Percentiles rank a stretch among this genome's conserved stretches.
These are phyloP conservation scores for Hypoxylon rubiginosum DNA, from an alignment of 2,329 filamentous ascomycete species.

Conservation along the genomic window DNA sequence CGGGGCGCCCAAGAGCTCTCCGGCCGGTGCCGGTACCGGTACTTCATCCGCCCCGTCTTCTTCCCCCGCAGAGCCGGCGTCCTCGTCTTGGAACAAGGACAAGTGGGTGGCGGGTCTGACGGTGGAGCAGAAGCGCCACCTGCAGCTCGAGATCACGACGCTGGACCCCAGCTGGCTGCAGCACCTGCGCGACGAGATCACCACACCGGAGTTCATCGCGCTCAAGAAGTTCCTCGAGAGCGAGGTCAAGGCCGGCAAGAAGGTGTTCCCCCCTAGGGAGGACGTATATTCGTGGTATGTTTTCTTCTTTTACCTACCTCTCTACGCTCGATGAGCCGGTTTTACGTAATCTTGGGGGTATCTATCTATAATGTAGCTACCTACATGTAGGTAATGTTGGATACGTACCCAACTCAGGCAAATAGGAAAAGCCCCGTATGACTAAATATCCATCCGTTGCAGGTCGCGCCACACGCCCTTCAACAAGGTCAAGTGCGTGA, in stretches of 20 bases:
- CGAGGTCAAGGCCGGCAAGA: slow-evolving; percentile 80
- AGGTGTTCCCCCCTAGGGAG: slow-evolving; percentile 86
- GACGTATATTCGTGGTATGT: slow-evolving; percentile 95
- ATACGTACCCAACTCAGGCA: background rate
- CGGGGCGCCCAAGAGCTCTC: slow-evolving; percentile 70
- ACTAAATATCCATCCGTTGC: slow-evolving; percentile 8
- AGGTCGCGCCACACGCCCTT: slow-evolving; percentile 97
- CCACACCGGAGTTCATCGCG: slow-evolving; percentile 82
- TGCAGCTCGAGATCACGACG: slow-evolving; percentile 92
- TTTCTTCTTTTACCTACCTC: background rate
- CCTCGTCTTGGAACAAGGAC: slow-evolving; percentile 76
- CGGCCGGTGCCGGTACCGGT: background rate
- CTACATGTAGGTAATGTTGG: background rate
- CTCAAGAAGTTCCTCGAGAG: slow-evolving; percentile 88
- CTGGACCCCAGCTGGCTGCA: slow-evolving; percentile 92
- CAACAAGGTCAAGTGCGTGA: slow-evolving; percentile 88
- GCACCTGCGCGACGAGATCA: slow-evolving; percentile 87
- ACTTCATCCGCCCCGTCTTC: slow-evolving; percentile 34
- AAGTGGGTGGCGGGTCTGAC: slow-evolving; percentile 88
- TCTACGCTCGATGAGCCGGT: background rate
- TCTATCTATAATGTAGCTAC: background rate
- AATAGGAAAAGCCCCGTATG: slow-evolving; percentile 4
- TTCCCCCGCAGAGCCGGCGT: slow-evolving; percentile 48
- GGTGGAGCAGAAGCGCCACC: slow-evolving; percentile 82
- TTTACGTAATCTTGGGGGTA: background rate